Base-by-base conservation (phyloP, 2,329 filamentous ascomycete genomes). In the Clonostachys rosea region DNA sequence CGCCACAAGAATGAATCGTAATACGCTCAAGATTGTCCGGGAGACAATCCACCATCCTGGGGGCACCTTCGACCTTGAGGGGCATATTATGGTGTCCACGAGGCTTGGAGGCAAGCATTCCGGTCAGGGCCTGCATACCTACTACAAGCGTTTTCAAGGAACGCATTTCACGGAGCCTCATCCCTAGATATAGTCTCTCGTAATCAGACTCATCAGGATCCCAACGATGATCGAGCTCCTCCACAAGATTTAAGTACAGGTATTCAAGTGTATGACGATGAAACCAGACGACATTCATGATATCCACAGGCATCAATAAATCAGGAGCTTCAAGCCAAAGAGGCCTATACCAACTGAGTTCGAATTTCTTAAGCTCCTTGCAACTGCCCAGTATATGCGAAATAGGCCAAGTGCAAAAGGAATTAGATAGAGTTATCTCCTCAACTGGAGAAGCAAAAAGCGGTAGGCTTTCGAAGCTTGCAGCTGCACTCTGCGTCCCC, bases 11-110 rank as follows among this genome's bases (percentile, higher is more conserved):
- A 30, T 30, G 24, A 30, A 53, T 48, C 30, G 51, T 40, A 8
- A 53, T 41, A 18, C 45, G 33, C 20, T 49, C 47, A 11, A 53
- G 34, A 14, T 44, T 47, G 16, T 43, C 41, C 3, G 49, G 51
- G 12, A 51, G 20, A 14, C 43, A 51, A 5, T 51, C 39, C 5
- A 46, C 12, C 16, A 47, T 17, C 18, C 35, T 46, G 1, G 47
- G 47, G 2, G 44, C 46, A 20, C 37, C 36, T 8, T 49, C 43
- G 4, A 30, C 24, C 6, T 44, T 18, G 2, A 43, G 24, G 7
- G 36, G 36, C 36, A 39, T 39, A 8, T 30, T 30, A 10, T 30
- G 9, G 24, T 10, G 9, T 9, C 9, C 8, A 30, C 9, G 24
- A 30, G 24, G 24, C 9, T 30, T 30, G 24, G 24, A 30, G 9